Base-by-base conservation (phyloP, 352 stramenopile species). In the Pythium chondricola region DNA sequence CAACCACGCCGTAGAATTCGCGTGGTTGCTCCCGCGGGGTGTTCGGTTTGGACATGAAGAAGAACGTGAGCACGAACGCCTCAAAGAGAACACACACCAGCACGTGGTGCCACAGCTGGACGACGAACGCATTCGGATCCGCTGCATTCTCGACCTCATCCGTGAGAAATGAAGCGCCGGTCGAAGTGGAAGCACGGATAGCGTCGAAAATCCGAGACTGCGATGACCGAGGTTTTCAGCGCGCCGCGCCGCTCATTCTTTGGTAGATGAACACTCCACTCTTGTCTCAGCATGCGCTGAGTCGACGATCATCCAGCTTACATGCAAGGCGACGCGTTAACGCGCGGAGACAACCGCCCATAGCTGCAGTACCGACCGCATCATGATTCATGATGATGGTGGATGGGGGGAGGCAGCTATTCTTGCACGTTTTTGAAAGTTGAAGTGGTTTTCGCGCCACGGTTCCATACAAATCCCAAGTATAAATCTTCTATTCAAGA, bases 91-190 rank as follows among this genome's bases (percentile, higher is more conserved):
- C 39, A 2, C 62, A 67, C 4, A 65, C 31, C 17, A 91, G 56
- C 10, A 74, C 20, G 43, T 88, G 69, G 14, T 81, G 62, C 79
- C 79, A 91, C 0, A 56, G 41, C 27, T 68, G 69, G 41, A 91
- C 61, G 0, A 30, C 49, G 3, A 16, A 13, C 6, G 63, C 57
- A 33, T 76, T 73, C 0, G 79, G 74, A 31, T 88, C 71, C 30
- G 88, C 67, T 0, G 76, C 71, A 24, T 73, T 56, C 18, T 60
- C 61, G 4, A 62, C 36, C 14, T 77, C 61, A 27, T 65, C 56
- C 3, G 38, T 30, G 4, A 59, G 32, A 10, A 65, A 44, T 26
- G 39, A 16, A 13, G 32, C 25, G 47, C 47, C 43, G 14, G 38
- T 51, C 16, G 18, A 29, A 22, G 52, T 61, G 30, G 37, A 47